Evolutionary conservation across 768 basidiomycete genomes (phyloP).

Genomic region (Boletus tylopilopsis): DNA sequence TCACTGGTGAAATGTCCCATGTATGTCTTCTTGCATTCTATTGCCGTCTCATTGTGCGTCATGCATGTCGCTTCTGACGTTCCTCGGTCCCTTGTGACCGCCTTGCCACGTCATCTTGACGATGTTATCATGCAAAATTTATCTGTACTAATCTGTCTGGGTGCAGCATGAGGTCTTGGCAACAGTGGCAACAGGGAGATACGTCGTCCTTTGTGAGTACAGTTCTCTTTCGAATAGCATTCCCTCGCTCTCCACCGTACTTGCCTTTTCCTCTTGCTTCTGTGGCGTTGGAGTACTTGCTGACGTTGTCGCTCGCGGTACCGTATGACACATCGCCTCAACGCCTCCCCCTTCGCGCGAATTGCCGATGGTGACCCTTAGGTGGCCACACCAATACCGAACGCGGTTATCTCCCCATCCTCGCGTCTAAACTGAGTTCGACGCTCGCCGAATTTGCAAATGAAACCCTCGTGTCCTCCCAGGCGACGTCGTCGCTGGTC

Average conservation of each 20-base stretch:
- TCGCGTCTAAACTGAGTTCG: constrained; percentile 68
- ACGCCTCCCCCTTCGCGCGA: constrained; percentile 6
- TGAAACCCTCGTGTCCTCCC: constrained; percentile 5
- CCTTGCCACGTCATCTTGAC: constrained; percentile 12
- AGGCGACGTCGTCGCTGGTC: constrained; percentile 25
- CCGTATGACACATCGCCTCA: constrained; percentile 8
- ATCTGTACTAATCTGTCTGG: constrained; percentile 1
- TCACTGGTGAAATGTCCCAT: constrained; percentile 93
- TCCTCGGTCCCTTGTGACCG: neutral
- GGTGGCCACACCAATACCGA: constrained; percentile 95
- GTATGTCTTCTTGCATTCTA: constrained; percentile 41
- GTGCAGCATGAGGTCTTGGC: constrained; percentile 84
- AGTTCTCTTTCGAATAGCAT: neutral
- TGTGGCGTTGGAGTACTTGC: constrained; percentile 13
- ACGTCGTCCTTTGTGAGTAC: constrained; percentile 79
- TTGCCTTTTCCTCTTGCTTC: neutral
- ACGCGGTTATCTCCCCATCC: constrained; percentile 80
- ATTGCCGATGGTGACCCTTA: constrained; percentile 32
- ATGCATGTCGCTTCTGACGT: neutral
- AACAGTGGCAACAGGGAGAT: constrained; percentile 66
- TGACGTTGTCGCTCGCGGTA: constrained; percentile 10
- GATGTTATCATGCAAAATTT: neutral
- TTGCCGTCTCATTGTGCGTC: constrained; percentile 1
- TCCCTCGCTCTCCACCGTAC: neutral
- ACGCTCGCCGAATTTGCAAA: constrained; percentile 31